phyloP scores from a whole-genome alignment of 2,329 filamentous ascomycete genomes.

The Paecilomyces niveus region DNA sequence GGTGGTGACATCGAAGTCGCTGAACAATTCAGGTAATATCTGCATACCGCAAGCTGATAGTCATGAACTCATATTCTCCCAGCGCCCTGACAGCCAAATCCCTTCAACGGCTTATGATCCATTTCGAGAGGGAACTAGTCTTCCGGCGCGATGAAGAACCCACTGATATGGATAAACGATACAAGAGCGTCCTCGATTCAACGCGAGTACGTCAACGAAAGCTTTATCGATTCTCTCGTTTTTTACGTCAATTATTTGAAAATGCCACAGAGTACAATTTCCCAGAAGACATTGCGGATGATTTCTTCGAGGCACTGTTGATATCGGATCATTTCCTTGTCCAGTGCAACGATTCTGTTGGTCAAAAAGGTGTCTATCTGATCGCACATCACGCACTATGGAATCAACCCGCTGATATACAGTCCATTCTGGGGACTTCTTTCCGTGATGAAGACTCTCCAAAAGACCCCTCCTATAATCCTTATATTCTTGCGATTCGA shows the following conservation, averaged over 20 bases:
- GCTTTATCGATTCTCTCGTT: slow-evolving; percentile 88
- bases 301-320: slow-evolving; percentile 73
- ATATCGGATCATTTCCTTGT: slow-evolving; percentile 83
- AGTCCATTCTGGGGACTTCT: slow-evolving; percentile 74
- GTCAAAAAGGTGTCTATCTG: slow-evolving; percentile 70
- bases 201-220: slow-evolving; percentile 94
- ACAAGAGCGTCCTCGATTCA: slow-evolving; percentile 91
- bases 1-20: slow-evolving; percentile 94
- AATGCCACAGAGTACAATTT: slow-evolving; percentile 95
- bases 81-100: slow-evolving; percentile 86
- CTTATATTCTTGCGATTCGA: slow-evolving; percentile 77
- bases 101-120: slow-evolving; percentile 75
- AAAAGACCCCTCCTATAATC: slow-evolving; percentile 65
- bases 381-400: slow-evolving; percentile 76
- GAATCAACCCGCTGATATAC: slow-evolving; percentile 71
- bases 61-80: slow-evolving; percentile 18
- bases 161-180: slow-evolving; percentile 89
- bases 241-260: slow-evolving; percentile 88
- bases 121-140: slow-evolving; percentile 87
- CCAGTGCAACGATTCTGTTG: slow-evolving; percentile 57
- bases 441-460: slow-evolving; percentile 61
- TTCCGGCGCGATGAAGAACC: slow-evolving; percentile 75
- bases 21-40: slow-evolving; percentile 73
- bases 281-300: slow-evolving; percentile 59
- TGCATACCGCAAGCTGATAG: background rate